Evolutionary conservation across 768 basidiomycete genomes (phyloP), one percentile per base, ranked within the genome.

Genomic region (Termitomyces bulborhizus): DNA sequence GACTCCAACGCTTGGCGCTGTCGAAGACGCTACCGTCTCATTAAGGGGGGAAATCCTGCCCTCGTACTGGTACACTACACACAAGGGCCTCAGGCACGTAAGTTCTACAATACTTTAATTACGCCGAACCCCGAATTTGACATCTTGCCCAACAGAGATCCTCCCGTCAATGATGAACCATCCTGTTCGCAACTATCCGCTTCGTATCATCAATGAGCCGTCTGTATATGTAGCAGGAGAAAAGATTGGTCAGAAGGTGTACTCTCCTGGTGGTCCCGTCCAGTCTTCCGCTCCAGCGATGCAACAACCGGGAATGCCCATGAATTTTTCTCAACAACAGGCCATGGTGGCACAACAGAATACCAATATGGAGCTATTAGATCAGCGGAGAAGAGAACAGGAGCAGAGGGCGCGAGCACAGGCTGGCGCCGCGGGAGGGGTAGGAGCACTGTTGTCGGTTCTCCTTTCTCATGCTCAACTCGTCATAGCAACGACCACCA

Each of bases 41-140:
- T 71, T 42, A 90, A 88, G 65, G 88, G 88, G 29, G 88, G 88
- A 0, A 82, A 88, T 62, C 79, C 84, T 0, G 80, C 83, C 52
- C 77, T 92, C n/a, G 75, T 85, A 16, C 80, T 93, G 5, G 79
- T 90, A 0, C 89, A 93, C 63, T 93, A 92, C 64, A 75, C 81
- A 31, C 81, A 87, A 61, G 86, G 85, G 4, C 83, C 78, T 11
- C 59, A 75, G 8, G 73, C 77, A 45, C 78, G 88, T 90, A 67
- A 69, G 60, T 55, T n/a, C 21, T 40, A 39, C 36, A 45, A 37
- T 51, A n/a, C 21, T 31, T 48, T 26, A 32, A 7, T 48, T 53
- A 43, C 54, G 39, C n/a, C 51, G 40, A 53, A 46, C 63, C 56
- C 29, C 47, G 52, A 36, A 48, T 59, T 48, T 51, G 46, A 18